phyloP scores from a whole-genome alignment of 345 rosid species.

The Citropsis articulata region DNA sequence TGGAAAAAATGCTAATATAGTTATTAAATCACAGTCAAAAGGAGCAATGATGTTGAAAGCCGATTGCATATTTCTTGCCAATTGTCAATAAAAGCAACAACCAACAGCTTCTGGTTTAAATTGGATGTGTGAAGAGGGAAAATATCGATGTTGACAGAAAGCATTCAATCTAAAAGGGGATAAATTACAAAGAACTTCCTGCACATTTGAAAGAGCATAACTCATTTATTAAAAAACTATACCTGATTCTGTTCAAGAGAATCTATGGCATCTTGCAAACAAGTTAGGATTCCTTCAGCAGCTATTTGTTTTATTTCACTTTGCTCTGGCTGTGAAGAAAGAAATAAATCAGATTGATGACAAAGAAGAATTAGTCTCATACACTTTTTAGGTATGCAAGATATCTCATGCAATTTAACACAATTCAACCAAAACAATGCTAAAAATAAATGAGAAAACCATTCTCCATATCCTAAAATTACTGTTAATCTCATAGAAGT shows the following conservation, averaged over 20 bases:
- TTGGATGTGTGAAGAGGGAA: conserved; percentile 2
- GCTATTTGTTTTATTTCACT: conserved; percentile 75
- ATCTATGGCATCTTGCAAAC: conserved; percentile 88
- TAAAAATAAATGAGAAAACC: background rate
- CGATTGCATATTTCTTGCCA: background rate
- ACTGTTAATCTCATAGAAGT: background rate
- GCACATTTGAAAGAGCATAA: background rate
- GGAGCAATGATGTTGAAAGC: background rate
- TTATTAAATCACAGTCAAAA: background rate
- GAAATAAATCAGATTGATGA: conserved; percentile 12
- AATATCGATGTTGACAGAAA: background rate
- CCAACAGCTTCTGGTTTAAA: background rate
- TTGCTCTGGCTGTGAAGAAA: conserved; percentile 67
- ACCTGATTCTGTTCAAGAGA: conserved; percentile 83
- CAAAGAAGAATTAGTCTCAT: background rate
- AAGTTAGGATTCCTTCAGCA: conserved; percentile 81
- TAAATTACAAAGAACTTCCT: background rate
- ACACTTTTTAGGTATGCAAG: background rate
- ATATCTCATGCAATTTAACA: background rate
- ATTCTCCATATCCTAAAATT: background rate
- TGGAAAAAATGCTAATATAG: background rate
- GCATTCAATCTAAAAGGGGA: background rate
- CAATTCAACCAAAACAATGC: background rate
- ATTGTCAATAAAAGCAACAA: background rate
- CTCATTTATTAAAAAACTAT: conserved; percentile 1